phyloP scores from a whole-genome alignment of 2,329 filamentous ascomycete species.

The Myriosclerotinia duriaeana region DNA sequence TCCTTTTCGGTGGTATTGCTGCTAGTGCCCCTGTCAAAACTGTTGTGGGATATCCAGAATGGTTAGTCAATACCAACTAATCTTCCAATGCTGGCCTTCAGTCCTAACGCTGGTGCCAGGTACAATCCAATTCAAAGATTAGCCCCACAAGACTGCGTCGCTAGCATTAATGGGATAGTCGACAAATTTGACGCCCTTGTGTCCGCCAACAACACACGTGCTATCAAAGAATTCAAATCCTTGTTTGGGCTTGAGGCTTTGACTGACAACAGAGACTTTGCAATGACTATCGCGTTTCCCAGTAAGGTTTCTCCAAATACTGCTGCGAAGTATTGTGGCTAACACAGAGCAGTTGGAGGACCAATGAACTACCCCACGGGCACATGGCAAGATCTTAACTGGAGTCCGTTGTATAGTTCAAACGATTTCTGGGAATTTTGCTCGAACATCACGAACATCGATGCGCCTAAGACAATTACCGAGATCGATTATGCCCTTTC shows the following conservation, averaged over 20 bases:
- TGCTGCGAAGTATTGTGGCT: not conserved
- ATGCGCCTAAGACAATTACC: constrained; percentile 47
- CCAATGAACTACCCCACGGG: constrained; percentile 51
- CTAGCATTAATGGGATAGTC: constrained; percentile 50
- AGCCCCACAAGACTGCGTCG: constrained; percentile 50
- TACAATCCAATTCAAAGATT: constrained; percentile 50
- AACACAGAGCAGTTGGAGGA: constrained; percentile 41
- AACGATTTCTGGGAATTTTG: constrained; percentile 55
- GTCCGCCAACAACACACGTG: constrained; percentile 44
- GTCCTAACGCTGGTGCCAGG: constrained; percentile 24
- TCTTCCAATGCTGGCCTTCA: not conserved
- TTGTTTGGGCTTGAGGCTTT: constrained; percentile 50
- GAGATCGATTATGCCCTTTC: constrained; percentile 48
- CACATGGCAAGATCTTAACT: constrained; percentile 57
- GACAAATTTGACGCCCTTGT: constrained; percentile 52
- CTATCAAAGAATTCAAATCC: constrained; percentile 48
- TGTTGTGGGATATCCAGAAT: constrained; percentile 48
- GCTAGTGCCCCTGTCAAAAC: constrained; percentile 47
- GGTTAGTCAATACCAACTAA: constrained; percentile 40
- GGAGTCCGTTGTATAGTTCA: constrained; percentile 45
- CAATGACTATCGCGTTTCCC: constrained; percentile 50
- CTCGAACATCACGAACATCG: constrained; percentile 50
- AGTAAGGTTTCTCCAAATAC: constrained; percentile 23
- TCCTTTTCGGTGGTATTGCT: constrained; percentile 51
- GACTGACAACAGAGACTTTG: constrained; percentile 49